Percentiles rank a stretch among this genome's conserved stretches.
Evolutionary conservation across 2,329 filamentous ascomycete genomes (phyloP).

Genomic region (Diaporthe caulivora): DNA sequence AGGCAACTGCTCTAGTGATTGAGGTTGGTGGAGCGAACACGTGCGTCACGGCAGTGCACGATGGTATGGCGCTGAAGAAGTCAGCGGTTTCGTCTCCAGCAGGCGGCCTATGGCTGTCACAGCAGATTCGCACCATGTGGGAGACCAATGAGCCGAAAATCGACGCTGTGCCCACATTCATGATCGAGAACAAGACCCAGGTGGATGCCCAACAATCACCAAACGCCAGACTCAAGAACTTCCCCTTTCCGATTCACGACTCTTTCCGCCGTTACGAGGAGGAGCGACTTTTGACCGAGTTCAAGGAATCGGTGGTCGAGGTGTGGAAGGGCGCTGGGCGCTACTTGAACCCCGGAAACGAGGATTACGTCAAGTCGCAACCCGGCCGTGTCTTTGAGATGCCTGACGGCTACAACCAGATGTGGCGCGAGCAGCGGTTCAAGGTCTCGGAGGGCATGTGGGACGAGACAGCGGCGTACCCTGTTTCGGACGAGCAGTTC

Average conservation of each 20-base stretch:
- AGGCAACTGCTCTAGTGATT: conserved; percentile 91
- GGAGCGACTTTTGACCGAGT: conserved; percentile 92
- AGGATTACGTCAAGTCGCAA: conserved; percentile 79
- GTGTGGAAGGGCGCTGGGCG: conserved; percentile 87
- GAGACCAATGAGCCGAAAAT: conserved; percentile 76
- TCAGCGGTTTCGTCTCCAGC: conserved; percentile 87
- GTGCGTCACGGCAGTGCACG: conserved; percentile 90
- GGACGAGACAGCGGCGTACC: conserved; percentile 82
- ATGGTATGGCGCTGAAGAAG: conserved; percentile 94
- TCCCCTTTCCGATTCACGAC: conserved; percentile 69
- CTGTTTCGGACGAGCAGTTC: conserved; percentile 51
- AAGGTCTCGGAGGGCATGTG: conserved; percentile 90
- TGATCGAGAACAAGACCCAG: conserved; percentile 86
- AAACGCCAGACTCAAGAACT: conserved; percentile 80
- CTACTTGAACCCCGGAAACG: conserved; percentile 74
- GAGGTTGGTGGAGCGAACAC: conserved; percentile 92
- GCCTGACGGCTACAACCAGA: conserved; percentile 95
- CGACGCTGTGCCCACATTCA: conserved; percentile 85
- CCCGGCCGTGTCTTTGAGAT: conserved; percentile 95
- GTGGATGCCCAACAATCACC: conserved; percentile 88
- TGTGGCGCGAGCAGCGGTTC: conserved; percentile 91
- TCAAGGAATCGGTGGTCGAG: conserved; percentile 97
- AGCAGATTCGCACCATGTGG: conserved; percentile 87
- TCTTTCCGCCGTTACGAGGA: conserved; percentile 89
- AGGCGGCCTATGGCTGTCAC: conserved; percentile 90